Evolutionary conservation across 495 filamentous ascomycete species (phyloP).

Genomic region (Xylaria castorea): DNA sequence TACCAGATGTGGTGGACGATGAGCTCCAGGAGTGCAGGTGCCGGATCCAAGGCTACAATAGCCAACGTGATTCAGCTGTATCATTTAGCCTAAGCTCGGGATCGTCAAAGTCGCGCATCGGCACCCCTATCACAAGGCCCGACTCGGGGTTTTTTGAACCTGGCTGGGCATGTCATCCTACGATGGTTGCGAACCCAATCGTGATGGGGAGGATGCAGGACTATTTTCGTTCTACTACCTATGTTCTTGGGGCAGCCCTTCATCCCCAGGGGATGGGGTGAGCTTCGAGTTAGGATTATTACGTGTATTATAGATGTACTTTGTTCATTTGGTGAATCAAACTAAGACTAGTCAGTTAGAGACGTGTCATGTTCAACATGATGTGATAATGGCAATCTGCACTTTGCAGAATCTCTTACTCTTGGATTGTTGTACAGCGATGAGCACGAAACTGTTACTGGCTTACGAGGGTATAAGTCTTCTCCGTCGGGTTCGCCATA

Average conservation of each 20-base stretch:
- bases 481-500: no score
- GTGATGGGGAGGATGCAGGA: slow-evolving; percentile 42
- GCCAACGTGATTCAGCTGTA: slow-evolving; percentile 31
- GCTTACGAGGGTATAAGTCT: no score
- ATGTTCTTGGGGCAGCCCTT: slow-evolving; percentile 35
- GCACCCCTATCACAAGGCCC: slow-evolving; percentile 36
- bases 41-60: slow-evolving; percentile 14
- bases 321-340: background rate
- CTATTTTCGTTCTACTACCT: slow-evolving; percentile 40
- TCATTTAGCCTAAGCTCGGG: slow-evolving; percentile 25
- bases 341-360: background rate
- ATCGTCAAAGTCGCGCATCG: slow-evolving; percentile 30
- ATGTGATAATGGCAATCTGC: background rate
- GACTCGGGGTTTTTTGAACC: slow-evolving; percentile 28
- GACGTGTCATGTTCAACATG: background rate
- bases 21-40: slow-evolving; percentile 19
- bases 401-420: background rate
- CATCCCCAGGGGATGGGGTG: slow-evolving; percentile 26
- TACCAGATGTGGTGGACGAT: background rate
- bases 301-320: slow-evolving; percentile 11
- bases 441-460: background rate
- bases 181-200: slow-evolving; percentile 30
- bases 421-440: background rate
- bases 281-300: background rate
- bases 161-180: background rate